phyloP scores from a whole-genome alignment of 176 grass and related monocot species.

The Zizania latifolia region DNA sequence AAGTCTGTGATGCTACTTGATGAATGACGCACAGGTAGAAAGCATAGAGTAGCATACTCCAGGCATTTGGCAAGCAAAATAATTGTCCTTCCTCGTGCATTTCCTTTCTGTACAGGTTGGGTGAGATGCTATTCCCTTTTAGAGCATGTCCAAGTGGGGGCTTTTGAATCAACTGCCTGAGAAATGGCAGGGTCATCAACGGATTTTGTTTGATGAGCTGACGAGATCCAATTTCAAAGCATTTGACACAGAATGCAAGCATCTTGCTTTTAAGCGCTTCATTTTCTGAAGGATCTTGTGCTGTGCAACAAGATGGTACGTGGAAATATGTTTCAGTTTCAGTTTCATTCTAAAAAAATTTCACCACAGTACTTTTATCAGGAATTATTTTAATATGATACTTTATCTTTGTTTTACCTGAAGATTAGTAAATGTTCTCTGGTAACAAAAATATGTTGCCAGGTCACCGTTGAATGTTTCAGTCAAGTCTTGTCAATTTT shows the following conservation, averaged over 20 bases:
- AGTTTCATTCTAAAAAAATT: slow-evolving; percentile 3
- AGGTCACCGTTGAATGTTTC: background rate
- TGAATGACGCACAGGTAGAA: slow-evolving; percentile 28
- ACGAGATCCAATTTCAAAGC: slow-evolving; percentile 9
- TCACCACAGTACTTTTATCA: background rate
- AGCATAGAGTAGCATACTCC: slow-evolving; percentile 30
- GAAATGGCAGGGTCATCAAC: slow-evolving; percentile 1
- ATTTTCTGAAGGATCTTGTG: slow-evolving; percentile 31
- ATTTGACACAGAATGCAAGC: slow-evolving; percentile 24
- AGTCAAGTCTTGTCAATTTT: background rate
- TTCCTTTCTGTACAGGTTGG: slow-evolving; percentile 52
- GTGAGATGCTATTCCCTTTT: slow-evolving; percentile 27
- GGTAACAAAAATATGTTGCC: background rate
- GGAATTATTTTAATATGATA: background rate
- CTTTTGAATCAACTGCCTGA: background rate
- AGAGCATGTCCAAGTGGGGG: slow-evolving; percentile 28
- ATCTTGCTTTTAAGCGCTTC: slow-evolving; percentile 18
- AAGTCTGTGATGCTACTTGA: slow-evolving; percentile 32
- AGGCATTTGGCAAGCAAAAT: slow-evolving; percentile 41
- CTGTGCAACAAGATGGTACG: slow-evolving; percentile 43
- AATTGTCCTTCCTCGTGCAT: slow-evolving; percentile 54
- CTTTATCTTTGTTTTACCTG: background rate
- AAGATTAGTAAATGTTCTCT: background rate
- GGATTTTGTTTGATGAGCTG: slow-evolving; percentile 30
- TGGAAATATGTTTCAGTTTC: slow-evolving; percentile 32